These are phyloP conservation scores for Epichloe hybrida DNA, from an alignment of 2,329 filamentous ascomycete species.

Conservation along the genomic window DNA sequence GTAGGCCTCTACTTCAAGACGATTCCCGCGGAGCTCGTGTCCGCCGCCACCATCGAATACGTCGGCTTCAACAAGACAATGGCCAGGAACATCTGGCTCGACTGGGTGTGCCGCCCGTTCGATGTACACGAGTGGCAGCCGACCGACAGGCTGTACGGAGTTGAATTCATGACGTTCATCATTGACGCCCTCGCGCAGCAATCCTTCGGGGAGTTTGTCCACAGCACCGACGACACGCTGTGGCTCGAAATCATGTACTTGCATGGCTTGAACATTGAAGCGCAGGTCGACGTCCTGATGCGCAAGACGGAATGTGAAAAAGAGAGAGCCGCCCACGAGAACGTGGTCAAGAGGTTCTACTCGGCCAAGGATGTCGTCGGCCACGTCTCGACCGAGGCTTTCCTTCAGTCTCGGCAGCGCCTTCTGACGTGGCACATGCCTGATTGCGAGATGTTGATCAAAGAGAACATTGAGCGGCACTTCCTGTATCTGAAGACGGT, in stretches of 20 bases:
- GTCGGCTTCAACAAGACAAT: not conserved
- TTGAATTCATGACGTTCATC: not conserved
- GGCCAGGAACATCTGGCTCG: not conserved
- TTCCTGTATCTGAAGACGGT: not conserved
- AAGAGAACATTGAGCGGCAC: not conserved
- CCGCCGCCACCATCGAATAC: not conserved
- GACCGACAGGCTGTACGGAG: not conserved
- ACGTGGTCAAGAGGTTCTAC: no score
- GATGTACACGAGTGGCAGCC: accelerated
- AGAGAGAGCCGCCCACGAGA: no score
- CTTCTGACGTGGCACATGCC: not conserved
- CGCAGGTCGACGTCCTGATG: no score
- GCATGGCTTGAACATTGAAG: no score
- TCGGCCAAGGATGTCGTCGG: no score
- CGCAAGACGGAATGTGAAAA: no score
- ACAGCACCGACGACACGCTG: no score
- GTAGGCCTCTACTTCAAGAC: not conserved
- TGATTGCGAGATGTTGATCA: not conserved
- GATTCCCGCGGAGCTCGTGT: not conserved
- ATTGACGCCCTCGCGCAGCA: not conserved
- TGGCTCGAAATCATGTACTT: no score
- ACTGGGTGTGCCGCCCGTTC: not conserved
- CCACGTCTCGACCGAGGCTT: no score
- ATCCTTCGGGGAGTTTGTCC: no score
- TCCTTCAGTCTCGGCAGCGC: no score